Evolutionary conservation across 192 early-diverging fungal species (phyloP), one percentile per base, ranked within the genome.

Genomic region (Backusella liffmaniae): DNA sequence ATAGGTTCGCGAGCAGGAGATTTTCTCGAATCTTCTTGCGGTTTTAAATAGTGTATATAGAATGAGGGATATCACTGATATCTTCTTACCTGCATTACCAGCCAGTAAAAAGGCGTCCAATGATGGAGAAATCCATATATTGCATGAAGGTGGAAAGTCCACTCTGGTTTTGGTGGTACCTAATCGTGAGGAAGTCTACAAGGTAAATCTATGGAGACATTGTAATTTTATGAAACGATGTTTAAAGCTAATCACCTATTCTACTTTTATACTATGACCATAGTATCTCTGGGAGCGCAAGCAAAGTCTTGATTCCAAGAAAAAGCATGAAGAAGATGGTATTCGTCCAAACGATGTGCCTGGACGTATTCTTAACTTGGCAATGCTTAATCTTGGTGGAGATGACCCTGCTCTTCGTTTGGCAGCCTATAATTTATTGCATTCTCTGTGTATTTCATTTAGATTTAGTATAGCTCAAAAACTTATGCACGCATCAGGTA

Each of bases 361-460:
- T 0, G 97, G 96, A 2, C 93, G 92, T 32, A 82, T 98, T 39
- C 86, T 98, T 53, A 98, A 96, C 71, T 94, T 98, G 83, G 93
- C 96, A 29, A 74, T 99, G 72, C 82, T 96, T 51, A 97, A 96
- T 76, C 83, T 95, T 37, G 94, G 92, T 0, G 90, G 90, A 15
- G 87, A 90, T 18, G 94, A 97, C 77, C 83, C 94, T 5, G 85
- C 85, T 39, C 80, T 99, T 44, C 84, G 96, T 12, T 76, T 92
- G 39, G 88, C 93, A 46, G 92, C 93, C 0, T 99, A 98, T 84
- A 92, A 96, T 78, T 87, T 98, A 77, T 87, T 98, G 32, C 92
- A 90, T 74, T 88, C 96, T 9, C 80, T 97, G 0, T 88, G 92
- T 34, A 79, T 82, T 4, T 92, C 90, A n/a, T 96, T 96, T 77